phyloP scores from a whole-genome alignment of 1,139 yeast species.

The Zhuliangozyma parablackwelliae region DNA sequence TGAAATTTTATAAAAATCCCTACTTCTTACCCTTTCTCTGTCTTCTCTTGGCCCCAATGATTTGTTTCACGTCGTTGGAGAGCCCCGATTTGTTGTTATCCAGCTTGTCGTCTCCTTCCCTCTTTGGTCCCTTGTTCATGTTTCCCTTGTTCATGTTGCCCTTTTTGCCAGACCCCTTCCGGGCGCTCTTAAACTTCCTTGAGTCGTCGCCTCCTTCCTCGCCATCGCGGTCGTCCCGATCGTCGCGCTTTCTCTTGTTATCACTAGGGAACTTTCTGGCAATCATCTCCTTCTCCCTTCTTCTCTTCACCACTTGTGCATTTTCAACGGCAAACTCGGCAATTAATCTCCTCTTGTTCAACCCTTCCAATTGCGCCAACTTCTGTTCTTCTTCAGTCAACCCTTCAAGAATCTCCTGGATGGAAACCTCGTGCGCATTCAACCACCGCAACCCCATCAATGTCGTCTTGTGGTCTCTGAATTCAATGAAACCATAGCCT shows the following conservation, averaged over 20 bases:
- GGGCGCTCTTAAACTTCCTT: conserved; percentile 14
- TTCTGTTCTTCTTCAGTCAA: conserved; percentile 65
- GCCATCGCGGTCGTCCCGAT: conserved; percentile 18
- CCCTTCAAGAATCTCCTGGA: conserved; percentile 68
- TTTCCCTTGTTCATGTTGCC: conserved; percentile 47
- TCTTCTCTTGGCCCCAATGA: conserved; percentile 68
- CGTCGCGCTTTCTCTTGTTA: conserved; percentile 19
- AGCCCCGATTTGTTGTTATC: conserved; percentile 33
- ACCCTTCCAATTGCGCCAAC: conserved; percentile 47
- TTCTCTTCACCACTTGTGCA: conserved; percentile 86
- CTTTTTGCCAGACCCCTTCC: conserved; percentile 29
- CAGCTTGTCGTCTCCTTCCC: conserved; percentile 8
- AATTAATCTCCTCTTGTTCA: conserved; percentile 69
- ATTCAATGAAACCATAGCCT: conserved; percentile 95
- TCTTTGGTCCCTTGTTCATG: conserved; percentile 13
- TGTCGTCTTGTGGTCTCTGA: conserved; percentile 87
- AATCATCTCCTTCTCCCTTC: conserved; percentile 63
- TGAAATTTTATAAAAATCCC: too few relatives aligned
- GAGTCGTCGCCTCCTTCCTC: conserved; percentile 12
- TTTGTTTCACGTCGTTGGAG: conserved; percentile 52
- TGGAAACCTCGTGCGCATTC: conserved; percentile 83
- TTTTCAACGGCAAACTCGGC: conserved; percentile 96
- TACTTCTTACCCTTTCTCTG: conserved; percentile 50
- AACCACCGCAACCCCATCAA: conserved; percentile 97
- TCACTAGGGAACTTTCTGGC: conserved; percentile 33